Evolutionary conservation across 179 eudicot species (phyloP).

Genomic region (Silene noctiflora): DNA sequence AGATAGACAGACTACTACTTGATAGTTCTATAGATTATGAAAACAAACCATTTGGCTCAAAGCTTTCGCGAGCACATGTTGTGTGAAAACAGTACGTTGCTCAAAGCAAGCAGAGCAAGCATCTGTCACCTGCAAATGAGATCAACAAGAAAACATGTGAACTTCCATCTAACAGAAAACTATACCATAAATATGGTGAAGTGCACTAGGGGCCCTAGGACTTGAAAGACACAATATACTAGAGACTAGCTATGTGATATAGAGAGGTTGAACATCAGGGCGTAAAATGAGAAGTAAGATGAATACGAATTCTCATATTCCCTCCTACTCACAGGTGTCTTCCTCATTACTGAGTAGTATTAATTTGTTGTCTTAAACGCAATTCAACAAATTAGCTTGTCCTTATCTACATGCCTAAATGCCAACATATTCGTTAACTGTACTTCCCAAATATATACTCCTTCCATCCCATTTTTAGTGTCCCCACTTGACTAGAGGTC

Average conservation of each 20-base stretch:
- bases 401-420: too few species aligned
- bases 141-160: neutral
- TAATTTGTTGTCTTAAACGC: too few species aligned
- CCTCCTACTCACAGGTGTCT: neutral
- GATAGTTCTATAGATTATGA: constrained; percentile 8
- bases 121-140: constrained; percentile 69
- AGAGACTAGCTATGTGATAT: neutral
- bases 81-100: constrained; percentile 98
- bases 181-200: neutral
- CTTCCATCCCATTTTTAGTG: too few species aligned
- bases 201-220: neutral
- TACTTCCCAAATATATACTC: too few species aligned
- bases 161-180: neutral
- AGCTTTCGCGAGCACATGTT: constrained; percentile 85
- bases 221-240: neutral
- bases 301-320: neutral
- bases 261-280: neutral
- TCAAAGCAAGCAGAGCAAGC: constrained; percentile 98
- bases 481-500: too few species aligned
- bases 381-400: too few species aligned
- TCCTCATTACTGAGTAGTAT: too few species aligned
- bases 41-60: constrained; percentile 75
- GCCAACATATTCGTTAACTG: too few species aligned
- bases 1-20: neutral
- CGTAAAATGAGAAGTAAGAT: too few species aligned